Evolutionary conservation across 805 yeast genomes (phyloP).

Genomic region (Saccharomyces paradoxus): DNA sequence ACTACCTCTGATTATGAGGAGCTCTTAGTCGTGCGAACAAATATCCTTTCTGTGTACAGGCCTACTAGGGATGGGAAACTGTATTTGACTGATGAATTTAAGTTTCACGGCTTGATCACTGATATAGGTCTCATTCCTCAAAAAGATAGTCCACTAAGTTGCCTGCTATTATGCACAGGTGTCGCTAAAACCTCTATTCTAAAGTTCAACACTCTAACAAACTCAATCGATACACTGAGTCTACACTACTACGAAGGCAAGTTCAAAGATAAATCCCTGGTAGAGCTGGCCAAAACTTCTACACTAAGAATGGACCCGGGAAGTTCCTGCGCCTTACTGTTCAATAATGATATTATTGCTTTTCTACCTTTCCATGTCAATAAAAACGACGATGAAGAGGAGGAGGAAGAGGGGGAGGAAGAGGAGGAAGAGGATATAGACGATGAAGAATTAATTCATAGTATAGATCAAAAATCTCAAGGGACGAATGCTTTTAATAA

Average conservation of each 20-base stretch:
- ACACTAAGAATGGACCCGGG: slow-evolving; percentile 56
- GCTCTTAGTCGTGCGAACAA: slow-evolving; percentile 62
- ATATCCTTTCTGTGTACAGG: slow-evolving; percentile 39
- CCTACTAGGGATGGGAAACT: slow-evolving; percentile 17
- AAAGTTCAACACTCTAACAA: slow-evolving; percentile 52
- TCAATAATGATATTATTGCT: slow-evolving; percentile 61
- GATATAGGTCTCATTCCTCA: slow-evolving; percentile 47
- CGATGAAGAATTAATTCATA: slow-evolving; percentile 23
- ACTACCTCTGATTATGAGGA: slow-evolving; percentile 36
- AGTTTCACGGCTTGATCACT: slow-evolving; percentile 61
- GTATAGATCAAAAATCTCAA: background rate
- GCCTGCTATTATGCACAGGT: slow-evolving; percentile 57
- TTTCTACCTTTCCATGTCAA: slow-evolving; percentile 45
- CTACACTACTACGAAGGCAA: slow-evolving; percentile 80
- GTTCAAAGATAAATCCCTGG: slow-evolving; percentile 41
- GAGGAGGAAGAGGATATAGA: slow-evolving; percentile 17
- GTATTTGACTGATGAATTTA: slow-evolving; percentile 51
- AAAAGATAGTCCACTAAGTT: slow-evolving; percentile 45
- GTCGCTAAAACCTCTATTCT: slow-evolving; percentile 72
- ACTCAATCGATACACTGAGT: slow-evolving; percentile 60
- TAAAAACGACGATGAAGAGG: slow-evolving; percentile 37
- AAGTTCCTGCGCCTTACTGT: slow-evolving; percentile 45
- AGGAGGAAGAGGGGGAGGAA: slow-evolving; percentile 30
- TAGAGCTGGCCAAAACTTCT: slow-evolving; percentile 30
- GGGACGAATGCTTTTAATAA: background rate